Base-by-base conservation (phyloP, 2,329 filamentous ascomycete species). In the Aspergillus pseudoviridinutans region DNA sequence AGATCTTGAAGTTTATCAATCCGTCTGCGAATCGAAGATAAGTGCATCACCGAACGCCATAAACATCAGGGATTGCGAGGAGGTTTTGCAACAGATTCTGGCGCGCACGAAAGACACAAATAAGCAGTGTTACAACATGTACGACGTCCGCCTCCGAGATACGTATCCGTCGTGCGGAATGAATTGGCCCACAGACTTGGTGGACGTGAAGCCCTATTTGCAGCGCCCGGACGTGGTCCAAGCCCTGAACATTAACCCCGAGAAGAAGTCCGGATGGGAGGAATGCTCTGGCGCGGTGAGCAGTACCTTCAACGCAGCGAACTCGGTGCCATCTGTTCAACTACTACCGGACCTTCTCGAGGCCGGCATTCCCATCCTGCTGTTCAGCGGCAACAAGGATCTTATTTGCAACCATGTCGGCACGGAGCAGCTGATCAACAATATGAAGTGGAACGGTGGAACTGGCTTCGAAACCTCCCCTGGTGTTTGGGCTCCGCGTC, bases 341-440 rank as follows among this genome's bases (percentile, higher is more conserved):
- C 79, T 97, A 3, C 80, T 99, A 1, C 93, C 94, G 0, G 87
- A 84, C 3, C 76, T 99, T 20, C 80, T 99, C 9, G 82, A 87
- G 62, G 82, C 94, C 0, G 76, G 75, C 57, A 77, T 97, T 9
- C 88, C 89, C 1, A 82, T 96, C 44, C 78, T 96, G 1, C 84
- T 99, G 22, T 99, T 97, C 78, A 97, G 92, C 2, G 94, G 94
- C 53, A 90, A 92, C 59, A 87, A 96, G 67, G 94, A 99, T 72
- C 79, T 97, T 25, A 97, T 99, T 66, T 99, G 94, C 83, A 99
- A 99, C 73, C 92, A 99, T 71, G 78, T 97, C 29, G 94, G 94
- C 58, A 99, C 94, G 0, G 94, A 99, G 72, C 84, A 89, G 28
- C 75, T 99, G 64, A 96, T 99, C 69, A 86, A 88, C 73, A 92